Evolutionary conservation across 495 filamentous ascomycete genomes (phyloP).

Genomic region (Parathielavia hyrcaniae): DNA sequence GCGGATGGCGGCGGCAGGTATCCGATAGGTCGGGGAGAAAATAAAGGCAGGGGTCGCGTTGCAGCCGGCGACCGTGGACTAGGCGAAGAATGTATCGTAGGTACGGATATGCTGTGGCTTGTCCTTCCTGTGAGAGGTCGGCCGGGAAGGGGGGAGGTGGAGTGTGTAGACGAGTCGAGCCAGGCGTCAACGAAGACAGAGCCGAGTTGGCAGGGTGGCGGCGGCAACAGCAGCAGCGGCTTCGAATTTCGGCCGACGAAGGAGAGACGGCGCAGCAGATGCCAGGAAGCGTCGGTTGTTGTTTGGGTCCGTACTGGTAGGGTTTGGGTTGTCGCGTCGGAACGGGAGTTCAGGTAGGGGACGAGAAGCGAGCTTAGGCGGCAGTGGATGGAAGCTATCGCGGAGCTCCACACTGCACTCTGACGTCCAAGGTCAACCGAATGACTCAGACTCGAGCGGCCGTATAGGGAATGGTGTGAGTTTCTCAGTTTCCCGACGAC

Average conservation of each 20-base stretch:
- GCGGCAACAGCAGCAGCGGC: neutral
- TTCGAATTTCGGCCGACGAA: neutral
- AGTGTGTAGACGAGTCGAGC: neutral
- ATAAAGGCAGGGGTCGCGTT: constrained; percentile 20
- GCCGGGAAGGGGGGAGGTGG: neutral
- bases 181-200: neutral
- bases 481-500: neutral
- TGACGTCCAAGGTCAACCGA: constrained; percentile 38
- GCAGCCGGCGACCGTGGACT: constrained; percentile 4
- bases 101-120: too few relatives aligned
- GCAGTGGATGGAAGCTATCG: neutral
- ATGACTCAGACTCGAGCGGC: constrained; percentile 36
- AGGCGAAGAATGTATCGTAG: constrained; percentile 1
- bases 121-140: neutral
- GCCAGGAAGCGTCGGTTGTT: constrained; percentile 10
- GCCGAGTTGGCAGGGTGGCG: neutral
- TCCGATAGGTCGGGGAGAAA: constrained; percentile 30
- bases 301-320: constrained; percentile 15
- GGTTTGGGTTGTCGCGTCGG: neutral
- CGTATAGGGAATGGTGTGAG: constrained; percentile 11
- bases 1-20: constrained; percentile 27
- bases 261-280: constrained; percentile 1
- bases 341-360: too few relatives aligned
- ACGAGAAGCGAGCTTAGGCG: constrained; percentile 1
- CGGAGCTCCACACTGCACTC: constrained; percentile 28